These are phyloP conservation scores for Ogataea ramenticola DNA, from an alignment of 805 yeast genomes.

Conservation along the genomic window DNA sequence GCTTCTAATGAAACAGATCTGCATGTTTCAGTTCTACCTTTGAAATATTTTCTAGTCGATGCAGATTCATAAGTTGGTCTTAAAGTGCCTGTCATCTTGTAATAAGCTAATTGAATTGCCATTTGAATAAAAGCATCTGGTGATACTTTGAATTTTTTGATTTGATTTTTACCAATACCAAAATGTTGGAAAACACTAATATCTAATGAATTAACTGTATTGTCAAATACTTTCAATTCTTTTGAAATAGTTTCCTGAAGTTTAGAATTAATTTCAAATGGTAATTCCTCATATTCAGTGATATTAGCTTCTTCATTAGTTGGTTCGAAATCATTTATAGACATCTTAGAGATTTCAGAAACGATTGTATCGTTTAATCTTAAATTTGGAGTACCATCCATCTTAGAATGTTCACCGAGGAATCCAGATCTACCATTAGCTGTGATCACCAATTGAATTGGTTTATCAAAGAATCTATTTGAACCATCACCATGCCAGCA, in stretches of 20 bases:
- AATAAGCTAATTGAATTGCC: conserved; percentile 86
- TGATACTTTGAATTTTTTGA: conserved; percentile 76
- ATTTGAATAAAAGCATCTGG: conserved; percentile 94
- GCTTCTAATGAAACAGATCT: conserved; percentile 75
- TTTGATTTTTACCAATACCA: conserved; percentile 80
- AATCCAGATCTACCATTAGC: conserved; percentile 87
- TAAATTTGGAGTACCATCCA: conserved; percentile 97
- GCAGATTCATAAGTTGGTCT: conserved; percentile 96
- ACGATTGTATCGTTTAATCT: conserved; percentile 74
- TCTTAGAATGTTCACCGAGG: conserved; percentile 92
- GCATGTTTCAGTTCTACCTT: conserved; percentile 93
- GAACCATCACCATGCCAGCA: conserved; percentile 95
- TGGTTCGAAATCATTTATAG: conserved; percentile 6
- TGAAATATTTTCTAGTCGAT: conserved; percentile 80
- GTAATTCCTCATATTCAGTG: conserved; percentile 24
- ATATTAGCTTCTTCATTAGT: background rate
- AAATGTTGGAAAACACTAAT: conserved; percentile 72
- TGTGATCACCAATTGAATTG: conserved; percentile 74
- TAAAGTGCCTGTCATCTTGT: conserved; percentile 67
- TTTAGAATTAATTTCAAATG: conserved; percentile 52
- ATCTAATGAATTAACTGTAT: conserved; percentile 56
- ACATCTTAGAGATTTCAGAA: conserved; percentile 41
- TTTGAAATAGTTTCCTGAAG: conserved; percentile 41
- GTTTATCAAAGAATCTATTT: conserved; percentile 90
- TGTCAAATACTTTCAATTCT: conserved; percentile 52